phyloP scores from a whole-genome alignment of 2,329 filamentous ascomycete species.

The Nothopassalora personata region DNA sequence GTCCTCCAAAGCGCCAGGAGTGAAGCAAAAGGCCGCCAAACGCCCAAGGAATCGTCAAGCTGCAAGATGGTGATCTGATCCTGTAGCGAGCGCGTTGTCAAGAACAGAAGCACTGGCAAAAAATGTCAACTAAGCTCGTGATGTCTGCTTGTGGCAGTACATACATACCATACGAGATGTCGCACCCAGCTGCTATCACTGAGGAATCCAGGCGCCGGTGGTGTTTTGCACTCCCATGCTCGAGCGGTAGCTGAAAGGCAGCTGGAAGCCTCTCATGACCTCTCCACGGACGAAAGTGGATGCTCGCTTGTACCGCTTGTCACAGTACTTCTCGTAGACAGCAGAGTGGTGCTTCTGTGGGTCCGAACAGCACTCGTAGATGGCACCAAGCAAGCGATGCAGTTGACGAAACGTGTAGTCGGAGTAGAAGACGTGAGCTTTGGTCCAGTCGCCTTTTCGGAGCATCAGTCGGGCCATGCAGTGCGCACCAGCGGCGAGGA shows the following conservation, averaged over 20 bases:
- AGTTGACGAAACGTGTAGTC: constrained; percentile 87
- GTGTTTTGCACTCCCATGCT: constrained; percentile 17
- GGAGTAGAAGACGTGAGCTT: constrained; percentile 83
- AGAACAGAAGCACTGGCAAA: constrained; percentile 1
- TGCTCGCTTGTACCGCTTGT: constrained; percentile 80
- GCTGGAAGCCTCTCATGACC: constrained; percentile 56
- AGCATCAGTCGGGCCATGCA: constrained; percentile 85
- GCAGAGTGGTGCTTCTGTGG: constrained; percentile 76
- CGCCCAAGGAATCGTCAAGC: constrained; percentile 13
- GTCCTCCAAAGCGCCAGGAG: constrained; percentile 13
- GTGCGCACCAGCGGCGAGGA: constrained; percentile 83
- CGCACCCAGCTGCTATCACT: constrained; percentile 3
- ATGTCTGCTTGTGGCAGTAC: background rate
- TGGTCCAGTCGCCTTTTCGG: constrained; percentile 81
- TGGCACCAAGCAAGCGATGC: constrained; percentile 66
- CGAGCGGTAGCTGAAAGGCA: constrained; percentile 34
- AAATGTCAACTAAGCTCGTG: background rate
- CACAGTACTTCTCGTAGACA: constrained; percentile 87
- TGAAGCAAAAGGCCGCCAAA: constrained; percentile 13
- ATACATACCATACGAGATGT: constrained; percentile 4
- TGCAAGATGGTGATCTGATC: constrained; percentile 7
- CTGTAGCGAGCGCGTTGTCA: constrained; percentile 16
- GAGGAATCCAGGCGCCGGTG: constrained; percentile 11
- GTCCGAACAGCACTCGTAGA: constrained; percentile 82
- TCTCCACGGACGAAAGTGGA: constrained; percentile 74